A percentile compares a stretch with the other conserved stretches of the same genome.
Evolutionary conservation across 768 basidiomycete species (phyloP).

Genomic region (Brasilioporus rufonigricans): DNA sequence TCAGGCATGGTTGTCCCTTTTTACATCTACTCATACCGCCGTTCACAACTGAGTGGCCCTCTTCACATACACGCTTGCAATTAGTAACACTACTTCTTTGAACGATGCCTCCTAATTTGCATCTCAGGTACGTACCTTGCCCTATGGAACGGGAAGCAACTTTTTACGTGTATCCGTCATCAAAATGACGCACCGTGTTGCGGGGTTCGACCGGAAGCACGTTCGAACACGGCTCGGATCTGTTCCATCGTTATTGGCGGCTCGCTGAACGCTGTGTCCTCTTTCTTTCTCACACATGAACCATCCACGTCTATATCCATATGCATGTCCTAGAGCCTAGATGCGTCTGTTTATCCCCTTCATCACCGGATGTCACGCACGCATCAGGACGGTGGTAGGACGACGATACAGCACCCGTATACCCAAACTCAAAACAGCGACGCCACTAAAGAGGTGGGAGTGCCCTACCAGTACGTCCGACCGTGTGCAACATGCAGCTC

Average conservation of each 20-base stretch:
- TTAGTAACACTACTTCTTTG: not conserved
- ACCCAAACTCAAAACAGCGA: not conserved
- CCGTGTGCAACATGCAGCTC: not conserved
- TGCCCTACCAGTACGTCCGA: not conserved
- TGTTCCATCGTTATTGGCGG: not conserved
- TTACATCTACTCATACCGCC: no score
- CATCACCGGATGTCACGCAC: not conserved
- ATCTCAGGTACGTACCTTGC: not conserved
- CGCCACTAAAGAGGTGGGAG: not conserved
- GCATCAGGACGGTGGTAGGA: not conserved
- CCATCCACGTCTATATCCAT: not conserved
- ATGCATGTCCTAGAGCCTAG: not conserved
- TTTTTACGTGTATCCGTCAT: conserved; percentile 6
- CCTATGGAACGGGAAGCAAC: not conserved
- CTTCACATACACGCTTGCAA: not conserved
- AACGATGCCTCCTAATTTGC: not conserved
- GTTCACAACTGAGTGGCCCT: not conserved
- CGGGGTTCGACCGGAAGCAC: not conserved
- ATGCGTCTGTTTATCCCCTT: not conserved
- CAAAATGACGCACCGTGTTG: not conserved
- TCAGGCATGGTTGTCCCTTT: not conserved
- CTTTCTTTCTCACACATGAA: not conserved
- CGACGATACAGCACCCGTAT: not conserved
- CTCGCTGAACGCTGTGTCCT: not conserved
- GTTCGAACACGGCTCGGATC: conserved; percentile 5